Evolutionary conservation across 139 green algal species (phyloP), one percentile per base, ranked within the genome.

Genomic region (Auxenochlorella protothecoides): DNA sequence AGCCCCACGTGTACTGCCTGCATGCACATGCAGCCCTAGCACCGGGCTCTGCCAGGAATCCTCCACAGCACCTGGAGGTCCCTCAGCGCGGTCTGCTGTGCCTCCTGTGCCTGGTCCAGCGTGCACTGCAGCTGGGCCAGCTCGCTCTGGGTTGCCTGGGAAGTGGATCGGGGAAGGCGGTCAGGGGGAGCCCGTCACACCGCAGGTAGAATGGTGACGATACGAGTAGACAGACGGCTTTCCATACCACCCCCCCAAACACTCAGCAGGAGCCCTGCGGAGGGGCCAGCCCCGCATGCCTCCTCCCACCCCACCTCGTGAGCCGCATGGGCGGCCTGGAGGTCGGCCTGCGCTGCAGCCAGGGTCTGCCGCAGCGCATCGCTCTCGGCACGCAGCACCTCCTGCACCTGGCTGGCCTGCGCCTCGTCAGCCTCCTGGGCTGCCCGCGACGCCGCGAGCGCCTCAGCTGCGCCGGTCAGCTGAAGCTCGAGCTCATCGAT

Each of bases 301-400:
- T 44, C 27, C 27, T 44, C 27, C 27, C 0, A 44, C 27, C 27
- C 27, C 27, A 44, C 27, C 27, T 44, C 27, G 27, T 44, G 27
- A 44, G 27, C 27, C 27, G 27, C 27, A 0, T 44, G 27, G 27
- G 27, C 27, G 27, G 27, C 72, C 72, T 69, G 44, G 53, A 75
- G 67, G 56, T 78, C 56, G 4, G 56, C 52, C 68, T 81, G 75
- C 53, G 55, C 66, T 6, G 52, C 74, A 4, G 68, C 64, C 14
- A 86, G 75, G 59, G 77, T 63, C 16, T 72, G 64, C 59, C 79
- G 56, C 66, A 80, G 68, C 65, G 74, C 51, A 2, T 63, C 66
- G 14, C 55, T 59, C 15, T 69, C 64, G 0, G 54, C 53, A 3
- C 72, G 72, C 56, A 67, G 16, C 56, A 44, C 53, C 5, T 56